Percentiles rank a stretch among this genome's conserved stretches.
Conservation (phyloP, 768 basidiomycete genomes). For the Pulveroboletus frians region DNA sequence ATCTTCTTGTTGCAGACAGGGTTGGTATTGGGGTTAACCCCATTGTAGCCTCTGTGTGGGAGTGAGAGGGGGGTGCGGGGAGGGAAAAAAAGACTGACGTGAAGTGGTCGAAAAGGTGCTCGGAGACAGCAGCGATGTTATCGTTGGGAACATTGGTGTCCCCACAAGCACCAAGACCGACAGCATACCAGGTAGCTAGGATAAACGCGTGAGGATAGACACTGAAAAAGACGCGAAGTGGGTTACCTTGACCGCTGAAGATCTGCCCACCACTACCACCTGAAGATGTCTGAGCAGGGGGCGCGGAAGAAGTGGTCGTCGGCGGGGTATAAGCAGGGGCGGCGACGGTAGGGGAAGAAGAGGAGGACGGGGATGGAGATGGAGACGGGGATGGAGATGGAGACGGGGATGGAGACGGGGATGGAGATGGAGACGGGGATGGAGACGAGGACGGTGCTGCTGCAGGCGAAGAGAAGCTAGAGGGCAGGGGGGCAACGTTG, state of each 20-base stretch:
- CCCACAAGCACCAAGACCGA: conserved; percentile 42
- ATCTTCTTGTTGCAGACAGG: conserved; percentile 60
- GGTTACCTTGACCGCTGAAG: conserved; percentile 39
- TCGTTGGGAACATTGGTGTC: conserved; percentile 27
- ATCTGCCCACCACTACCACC: conserved; percentile 6
- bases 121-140: conserved; percentile 34
- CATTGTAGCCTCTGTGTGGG: conserved; percentile 44
- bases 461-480: not conserved
- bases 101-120: conserved; percentile 30
- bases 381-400: no score
- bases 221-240: not conserved
- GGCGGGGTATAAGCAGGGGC: not conserved
- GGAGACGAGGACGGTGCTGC: no score
- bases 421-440: no score
- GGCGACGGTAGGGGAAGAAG: not conserved
- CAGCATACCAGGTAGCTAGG: conserved; percentile 29
- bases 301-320: not conserved
- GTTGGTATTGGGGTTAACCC: conserved; percentile 67
- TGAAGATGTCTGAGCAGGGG: conserved; percentile 10
- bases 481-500: conserved; percentile 19
- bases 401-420: no score
- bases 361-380: not conserved
- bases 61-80: not conserved
- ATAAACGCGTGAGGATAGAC: not conserved
- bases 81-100: conserved; percentile 24